phyloP scores from a whole-genome alignment of 495 filamentous ascomycete species.

The Achaetomiella virescens region DNA sequence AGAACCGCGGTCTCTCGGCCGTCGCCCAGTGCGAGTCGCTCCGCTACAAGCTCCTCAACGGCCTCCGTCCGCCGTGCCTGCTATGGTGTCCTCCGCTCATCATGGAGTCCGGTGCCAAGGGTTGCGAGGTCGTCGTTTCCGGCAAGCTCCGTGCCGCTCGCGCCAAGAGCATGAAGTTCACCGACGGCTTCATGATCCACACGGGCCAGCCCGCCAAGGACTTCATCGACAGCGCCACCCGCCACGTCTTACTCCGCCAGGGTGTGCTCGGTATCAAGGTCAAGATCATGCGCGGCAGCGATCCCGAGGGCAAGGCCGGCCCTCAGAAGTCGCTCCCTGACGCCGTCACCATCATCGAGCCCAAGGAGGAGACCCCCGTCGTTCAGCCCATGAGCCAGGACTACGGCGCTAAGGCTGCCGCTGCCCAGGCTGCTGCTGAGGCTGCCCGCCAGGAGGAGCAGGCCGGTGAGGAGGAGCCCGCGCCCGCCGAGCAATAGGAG shows the following conservation, averaged over 20 bases:
- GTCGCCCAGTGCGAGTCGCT: conserved; percentile 99
- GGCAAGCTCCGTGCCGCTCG: conserved; percentile 97
- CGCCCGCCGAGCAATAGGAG: conserved; percentile 47
- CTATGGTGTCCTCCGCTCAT: conserved; percentile 99
- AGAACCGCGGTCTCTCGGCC: conserved; percentile 98
- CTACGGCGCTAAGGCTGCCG: conserved; percentile 93
- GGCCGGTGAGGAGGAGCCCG: conserved; percentile 45
- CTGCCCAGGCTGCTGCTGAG: conserved; percentile 63
- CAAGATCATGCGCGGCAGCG: conserved; percentile 99
- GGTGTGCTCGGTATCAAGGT: conserved; percentile 99
- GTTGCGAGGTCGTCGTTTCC: conserved; percentile 98
- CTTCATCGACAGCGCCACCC: conserved; percentile 97
- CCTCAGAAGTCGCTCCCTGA: conserved; percentile 95
- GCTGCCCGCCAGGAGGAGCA: conserved; percentile 64
- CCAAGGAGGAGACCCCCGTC: conserved; percentile 95
- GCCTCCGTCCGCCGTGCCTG: conserved; percentile 95
- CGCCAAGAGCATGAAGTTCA: conserved; percentile 99
- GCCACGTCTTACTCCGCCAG: conserved; percentile 98
- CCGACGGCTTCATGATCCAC: conserved; percentile 99
- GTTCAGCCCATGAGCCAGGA: conserved; percentile 93
- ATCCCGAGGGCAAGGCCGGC: conserved; percentile 98
- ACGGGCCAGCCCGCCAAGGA: conserved; percentile 98
- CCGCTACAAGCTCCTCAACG: conserved; percentile 99
- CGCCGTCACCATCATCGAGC: conserved; percentile 98
- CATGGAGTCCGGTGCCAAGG: conserved; percentile 99